phyloP scores from a whole-genome alignment of 495 filamentous ascomycete species.

The Aspergillus steynii region DNA sequence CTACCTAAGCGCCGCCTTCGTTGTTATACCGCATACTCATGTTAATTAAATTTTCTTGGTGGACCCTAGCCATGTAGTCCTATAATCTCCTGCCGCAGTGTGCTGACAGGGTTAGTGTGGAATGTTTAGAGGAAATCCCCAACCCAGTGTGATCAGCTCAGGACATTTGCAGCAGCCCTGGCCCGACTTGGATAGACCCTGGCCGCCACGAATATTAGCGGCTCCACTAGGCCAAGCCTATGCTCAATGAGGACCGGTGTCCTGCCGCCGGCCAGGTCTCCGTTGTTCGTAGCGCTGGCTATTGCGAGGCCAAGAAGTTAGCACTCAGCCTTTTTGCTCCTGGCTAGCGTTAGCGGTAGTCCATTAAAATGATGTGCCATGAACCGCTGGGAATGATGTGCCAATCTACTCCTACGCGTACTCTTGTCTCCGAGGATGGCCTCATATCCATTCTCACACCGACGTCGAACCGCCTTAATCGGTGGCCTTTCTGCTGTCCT shows the following conservation, averaged over 20 bases:
- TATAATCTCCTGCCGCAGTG: no score
- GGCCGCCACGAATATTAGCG: neutral
- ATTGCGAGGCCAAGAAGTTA: no score
- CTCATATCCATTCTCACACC: conserved; percentile 1
- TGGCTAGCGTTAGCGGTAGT: neutral
- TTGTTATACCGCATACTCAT: no score
- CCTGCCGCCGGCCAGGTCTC: neutral
- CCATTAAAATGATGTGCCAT: conserved; percentile 1
- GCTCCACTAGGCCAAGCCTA: neutral
- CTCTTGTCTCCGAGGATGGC: neutral
- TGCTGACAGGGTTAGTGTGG: no score
- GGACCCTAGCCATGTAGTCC: no score
- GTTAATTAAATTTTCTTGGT: no score
- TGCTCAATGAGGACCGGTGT: neutral
- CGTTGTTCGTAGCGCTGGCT: neutral
- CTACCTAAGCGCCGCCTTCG: no score
- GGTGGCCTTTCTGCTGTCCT: neutral
- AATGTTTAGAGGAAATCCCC: no score
- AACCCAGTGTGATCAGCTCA: neutral
- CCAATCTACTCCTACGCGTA: neutral
- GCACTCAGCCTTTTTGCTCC: neutral
- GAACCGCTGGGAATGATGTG: neutral
- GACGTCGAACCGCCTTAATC: conserved; percentile 1
- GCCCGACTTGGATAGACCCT: neutral
- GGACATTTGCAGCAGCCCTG: neutral